Evolutionary conservation across 495 filamentous ascomycete species (phyloP), one percentile per base, ranked within the genome.

Genomic region (Annulohypoxylon moriforme): DNA sequence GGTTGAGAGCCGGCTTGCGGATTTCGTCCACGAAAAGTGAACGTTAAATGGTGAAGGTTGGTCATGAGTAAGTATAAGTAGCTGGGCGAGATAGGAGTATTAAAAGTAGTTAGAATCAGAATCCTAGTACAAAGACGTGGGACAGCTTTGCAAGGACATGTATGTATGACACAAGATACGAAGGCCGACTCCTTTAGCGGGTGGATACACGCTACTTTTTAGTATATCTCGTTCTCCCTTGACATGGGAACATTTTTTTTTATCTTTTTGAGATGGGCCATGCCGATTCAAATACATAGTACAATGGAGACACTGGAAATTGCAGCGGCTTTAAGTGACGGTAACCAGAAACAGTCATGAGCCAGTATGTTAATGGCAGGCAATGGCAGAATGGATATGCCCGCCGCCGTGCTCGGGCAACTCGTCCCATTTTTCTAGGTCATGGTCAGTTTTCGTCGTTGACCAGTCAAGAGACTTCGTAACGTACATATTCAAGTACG

Each of bases 161-260:
- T 71, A 72, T 72, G 69, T 71, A 72, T 72, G 69, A 72, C 69
- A 72, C 69, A 72, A 60, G 69, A 72, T 68, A 72, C 69, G 69
- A 68, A 60, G 25, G 52, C 34, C 36, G 56, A 55, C 27, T 56
- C 52, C 59, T 60, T 60, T 60, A 67, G 69, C 33, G 59, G 52
- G 65, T 73, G 65, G 65, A 60, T 73, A 73, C 70, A 44, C 40
- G 14, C 65, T 73, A 65, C 46, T 57, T 52, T 67, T 68, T 68
- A 64, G 69, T 72, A 55, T 72, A 64, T 62, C 49, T 65, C 27
- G n/a, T 34, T 52, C 40, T 61, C 44, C 59, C 60, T 68, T 68
- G 55, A 58, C 34, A 27, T 36, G 18, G 40, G 34, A 29, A 20
- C 29, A 60, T 14, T 52, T 13, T 64, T 64, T 31, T 55, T 44